phyloP scores from a whole-genome alignment of 2,329 filamentous ascomycete genomes.

The Talaromyces sp. region DNA sequence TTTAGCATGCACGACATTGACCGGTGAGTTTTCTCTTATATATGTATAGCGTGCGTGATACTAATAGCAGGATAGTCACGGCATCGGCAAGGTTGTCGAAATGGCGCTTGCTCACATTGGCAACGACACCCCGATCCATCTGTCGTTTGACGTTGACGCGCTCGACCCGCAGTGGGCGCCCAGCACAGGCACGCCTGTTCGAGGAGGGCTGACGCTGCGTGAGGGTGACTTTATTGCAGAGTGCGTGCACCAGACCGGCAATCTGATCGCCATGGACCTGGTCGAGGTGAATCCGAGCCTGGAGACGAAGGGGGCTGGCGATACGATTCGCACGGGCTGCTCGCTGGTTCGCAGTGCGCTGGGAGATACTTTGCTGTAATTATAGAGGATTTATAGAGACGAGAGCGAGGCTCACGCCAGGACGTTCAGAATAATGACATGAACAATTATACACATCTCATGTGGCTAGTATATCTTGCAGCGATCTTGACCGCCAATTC shows the following conservation, averaged over 20 bases:
- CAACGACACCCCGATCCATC: constrained; percentile 88
- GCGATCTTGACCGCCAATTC: neutral
- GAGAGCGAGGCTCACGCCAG: neutral
- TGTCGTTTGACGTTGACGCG: constrained; percentile 95
- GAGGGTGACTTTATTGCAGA: constrained; percentile 98
- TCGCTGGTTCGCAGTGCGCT: constrained; percentile 87
- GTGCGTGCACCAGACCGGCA: constrained; percentile 73
- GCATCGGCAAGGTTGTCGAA: constrained; percentile 92
- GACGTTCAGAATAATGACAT: neutral
- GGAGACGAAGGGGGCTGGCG: constrained; percentile 64
- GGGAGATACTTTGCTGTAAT: constrained; percentile 80
- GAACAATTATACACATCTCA: neutral
- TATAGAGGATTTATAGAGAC: neutral
- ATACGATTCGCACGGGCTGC: constrained; percentile 86
- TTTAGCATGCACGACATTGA: constrained; percentile 99
- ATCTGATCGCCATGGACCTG: constrained; percentile 71
- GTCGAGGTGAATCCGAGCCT: constrained; percentile 77
- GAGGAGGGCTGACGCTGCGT: constrained; percentile 85
- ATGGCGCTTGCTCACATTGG: constrained; percentile 98
- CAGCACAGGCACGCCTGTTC: constrained; percentile 89
- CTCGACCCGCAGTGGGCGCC: constrained; percentile 95
- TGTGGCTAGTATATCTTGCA: too few relatives aligned
- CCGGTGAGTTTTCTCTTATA: constrained; percentile 48
- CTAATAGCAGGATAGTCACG: constrained; percentile 55
- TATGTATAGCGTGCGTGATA: neutral